A percentile compares a stretch with the other conserved stretches of the same genome.
Conservation (phyloP, 768 basidiomycete species). For the Psilocybe cyanescens region DNA sequence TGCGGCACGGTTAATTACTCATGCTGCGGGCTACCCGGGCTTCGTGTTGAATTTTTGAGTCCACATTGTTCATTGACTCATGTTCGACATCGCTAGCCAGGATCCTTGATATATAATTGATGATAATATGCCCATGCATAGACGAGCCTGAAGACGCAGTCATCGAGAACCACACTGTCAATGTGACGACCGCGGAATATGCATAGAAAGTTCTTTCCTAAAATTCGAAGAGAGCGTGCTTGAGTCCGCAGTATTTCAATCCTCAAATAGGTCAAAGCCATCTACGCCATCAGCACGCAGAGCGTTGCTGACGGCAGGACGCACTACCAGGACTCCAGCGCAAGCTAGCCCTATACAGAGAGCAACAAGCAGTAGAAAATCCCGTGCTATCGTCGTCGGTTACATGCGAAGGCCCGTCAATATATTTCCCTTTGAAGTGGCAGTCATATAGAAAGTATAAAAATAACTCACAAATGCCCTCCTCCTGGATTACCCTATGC, state of each 20-base stretch:
- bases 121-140: no score
- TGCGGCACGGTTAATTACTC: neutral
- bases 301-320: conserved; percentile 8
- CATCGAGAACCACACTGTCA: no score
- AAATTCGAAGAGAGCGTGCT: no score
- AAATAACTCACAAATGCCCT: conserved; percentile 14
- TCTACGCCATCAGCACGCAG: conserved; percentile 5
- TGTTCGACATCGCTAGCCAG: no score
- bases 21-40: neutral
- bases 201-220: neutral
- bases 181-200: neutral
- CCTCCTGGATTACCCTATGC: conserved; percentile 13
- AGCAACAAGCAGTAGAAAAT: conserved; percentile 24
- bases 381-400: conserved; percentile 17
- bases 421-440: no score
- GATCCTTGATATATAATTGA: no score
- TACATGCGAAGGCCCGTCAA: neutral
- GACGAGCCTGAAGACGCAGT: no score
- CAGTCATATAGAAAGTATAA: no score
- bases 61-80: neutral
- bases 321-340: conserved; percentile 20
- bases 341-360: conserved; percentile 24
- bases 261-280: conserved; percentile 1
- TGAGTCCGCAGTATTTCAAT: neutral
- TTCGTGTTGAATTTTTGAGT: neutral